These are phyloP conservation scores for Metschnikowia lachancei DNA, from an alignment of 805 yeast genomes.

Conservation along the genomic window DNA sequence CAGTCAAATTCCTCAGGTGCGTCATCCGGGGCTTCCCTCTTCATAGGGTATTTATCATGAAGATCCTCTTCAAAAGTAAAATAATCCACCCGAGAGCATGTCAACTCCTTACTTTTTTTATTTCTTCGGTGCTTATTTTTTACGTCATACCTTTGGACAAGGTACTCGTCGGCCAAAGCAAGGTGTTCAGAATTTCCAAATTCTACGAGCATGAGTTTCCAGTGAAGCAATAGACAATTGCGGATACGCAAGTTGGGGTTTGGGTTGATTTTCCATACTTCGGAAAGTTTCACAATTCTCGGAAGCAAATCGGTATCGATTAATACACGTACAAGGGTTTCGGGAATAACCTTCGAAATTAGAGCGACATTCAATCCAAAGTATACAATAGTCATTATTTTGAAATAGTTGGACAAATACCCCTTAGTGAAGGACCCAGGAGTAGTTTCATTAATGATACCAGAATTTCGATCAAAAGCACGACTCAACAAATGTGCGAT, in stretches of 20 bases:
- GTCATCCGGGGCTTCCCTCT: conserved; percentile 2
- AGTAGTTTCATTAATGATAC: neutral
- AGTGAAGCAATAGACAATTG: conserved; percentile 51
- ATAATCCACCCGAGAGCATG: conserved; percentile 82
- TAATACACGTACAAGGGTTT: conserved; percentile 15
- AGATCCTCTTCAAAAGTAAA: conserved; percentile 76
- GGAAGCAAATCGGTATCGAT: conserved; percentile 40
- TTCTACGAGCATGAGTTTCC: conserved; percentile 53
- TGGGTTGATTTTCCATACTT: conserved; percentile 63
- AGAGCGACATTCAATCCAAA: conserved; percentile 30
- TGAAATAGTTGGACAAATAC: conserved; percentile 23
- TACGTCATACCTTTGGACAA: conserved; percentile 42
- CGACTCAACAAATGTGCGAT: conserved; percentile 1
- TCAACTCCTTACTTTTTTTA: conserved; percentile 28
- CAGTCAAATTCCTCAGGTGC: neutral
- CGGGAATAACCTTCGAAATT: neutral
- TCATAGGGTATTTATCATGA: conserved; percentile 71
- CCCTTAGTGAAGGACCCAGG: neutral
- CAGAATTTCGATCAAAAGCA: neutral
- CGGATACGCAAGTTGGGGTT: conserved; percentile 46
- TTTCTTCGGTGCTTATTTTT: conserved; percentile 24
- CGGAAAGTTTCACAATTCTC: conserved; percentile 49
- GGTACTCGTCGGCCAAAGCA: conserved; percentile 43
- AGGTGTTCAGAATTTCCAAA: conserved; percentile 56
- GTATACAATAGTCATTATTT: conserved; percentile 35